Conservation (phyloP, 768 basidiomycete genomes). For the Brasilioporus rufonigricans region DNA sequence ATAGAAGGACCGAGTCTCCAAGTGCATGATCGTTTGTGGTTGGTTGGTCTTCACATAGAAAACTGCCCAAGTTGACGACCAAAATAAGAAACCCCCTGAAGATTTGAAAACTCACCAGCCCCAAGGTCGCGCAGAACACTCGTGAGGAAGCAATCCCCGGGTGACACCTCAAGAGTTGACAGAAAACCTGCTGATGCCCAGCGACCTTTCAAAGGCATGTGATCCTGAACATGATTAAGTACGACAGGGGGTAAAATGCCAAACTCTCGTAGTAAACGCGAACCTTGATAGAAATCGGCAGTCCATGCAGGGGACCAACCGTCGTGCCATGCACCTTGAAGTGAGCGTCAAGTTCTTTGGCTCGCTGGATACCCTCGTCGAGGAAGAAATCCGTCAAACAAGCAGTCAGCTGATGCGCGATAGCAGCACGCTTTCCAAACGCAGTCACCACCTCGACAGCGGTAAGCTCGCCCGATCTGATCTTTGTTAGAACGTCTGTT, state of each 20-base stretch:
- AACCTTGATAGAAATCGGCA: constrained; percentile 42
- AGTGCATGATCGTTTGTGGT: constrained; percentile 42
- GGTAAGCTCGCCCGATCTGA: constrained; percentile 31
- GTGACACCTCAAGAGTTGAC: constrained; percentile 20
- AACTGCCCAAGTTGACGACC: constrained; percentile 23
- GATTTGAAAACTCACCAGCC: constrained; percentile 30
- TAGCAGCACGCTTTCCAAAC: constrained; percentile 48
- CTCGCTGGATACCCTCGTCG: constrained; percentile 39
- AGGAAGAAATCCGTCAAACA: constrained; percentile 46
- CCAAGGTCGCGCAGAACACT: constrained; percentile 41
- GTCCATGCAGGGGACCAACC: constrained; percentile 43
- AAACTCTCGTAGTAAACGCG: not conserved
- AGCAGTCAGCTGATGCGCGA: constrained; percentile 46
- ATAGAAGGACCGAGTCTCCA: constrained; percentile 35
- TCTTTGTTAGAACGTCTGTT: constrained; percentile 29
- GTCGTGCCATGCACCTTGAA: constrained; percentile 36
- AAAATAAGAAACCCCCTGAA: not conserved
- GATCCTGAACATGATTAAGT: constrained; percentile 30
- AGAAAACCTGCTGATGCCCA: constrained; percentile 37
- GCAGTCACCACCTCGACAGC: constrained; percentile 42
- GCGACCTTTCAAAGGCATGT: constrained; percentile 40
- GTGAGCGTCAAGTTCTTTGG: constrained; percentile 42
- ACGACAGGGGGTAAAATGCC: not conserved
- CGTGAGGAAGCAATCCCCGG: constrained; percentile 30
- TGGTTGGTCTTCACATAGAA: constrained; percentile 46